A percentile compares a stretch with the other conserved stretches of the same genome.
Conservation (phyloP, 1,284 basidiomycete species). For the Irpex sp. region DNA sequence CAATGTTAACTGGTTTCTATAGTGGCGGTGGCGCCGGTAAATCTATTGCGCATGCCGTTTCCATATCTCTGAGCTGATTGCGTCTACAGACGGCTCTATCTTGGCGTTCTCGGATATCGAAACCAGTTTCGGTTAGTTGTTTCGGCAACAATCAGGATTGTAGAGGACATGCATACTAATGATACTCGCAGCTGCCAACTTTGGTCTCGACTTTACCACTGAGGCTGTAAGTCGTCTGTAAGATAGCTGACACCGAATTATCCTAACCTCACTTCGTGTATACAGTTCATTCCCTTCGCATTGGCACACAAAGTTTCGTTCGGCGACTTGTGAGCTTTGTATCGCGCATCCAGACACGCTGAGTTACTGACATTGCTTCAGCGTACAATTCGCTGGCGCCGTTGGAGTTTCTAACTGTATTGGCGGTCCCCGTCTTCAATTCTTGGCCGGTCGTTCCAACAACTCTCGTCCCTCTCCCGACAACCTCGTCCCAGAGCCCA, state of each 20-base stretch:
- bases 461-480: constrained; percentile 18
- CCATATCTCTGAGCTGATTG: constrained; percentile 4
- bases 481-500: constrained; percentile 20
- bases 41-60: neutral
- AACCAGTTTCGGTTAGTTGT: constrained; percentile 14
- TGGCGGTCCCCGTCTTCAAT: constrained; percentile 25
- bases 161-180: neutral
- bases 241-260: neutral
- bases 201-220: constrained; percentile 20
- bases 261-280: too few relatives aligned
- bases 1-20: neutral
- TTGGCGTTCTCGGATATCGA: constrained; percentile 23
- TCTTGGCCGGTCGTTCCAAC: constrained; percentile 20
- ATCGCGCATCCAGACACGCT: neutral
- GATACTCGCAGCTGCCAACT: constrained; percentile 16
- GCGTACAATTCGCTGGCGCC: constrained; percentile 29
- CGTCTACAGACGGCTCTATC: constrained; percentile 25
- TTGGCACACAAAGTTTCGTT: constrained; percentile 23
- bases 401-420: constrained; percentile 27
- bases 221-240: neutral
- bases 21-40: neutral
- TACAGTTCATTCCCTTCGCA: constrained; percentile 12
- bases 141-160: neutral
- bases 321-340: constrained; percentile 25
- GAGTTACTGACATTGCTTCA: constrained; percentile 4